phyloP scores from a whole-genome alignment of 257 asterid species.

The Penstemon newberryi region DNA sequence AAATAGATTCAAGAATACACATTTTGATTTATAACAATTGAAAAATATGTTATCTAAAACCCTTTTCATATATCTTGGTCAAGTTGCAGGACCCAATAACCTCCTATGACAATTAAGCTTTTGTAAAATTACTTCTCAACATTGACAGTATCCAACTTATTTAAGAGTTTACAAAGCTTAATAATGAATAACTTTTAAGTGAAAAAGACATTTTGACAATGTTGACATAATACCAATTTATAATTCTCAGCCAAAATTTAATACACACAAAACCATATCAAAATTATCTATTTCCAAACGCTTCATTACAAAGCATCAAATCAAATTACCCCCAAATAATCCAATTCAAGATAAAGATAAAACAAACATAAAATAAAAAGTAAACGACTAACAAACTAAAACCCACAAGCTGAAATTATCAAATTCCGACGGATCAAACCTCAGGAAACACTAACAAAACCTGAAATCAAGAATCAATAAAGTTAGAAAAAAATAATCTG shows the following conservation, averaged over 20 bases:
- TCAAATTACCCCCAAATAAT: not conserved
- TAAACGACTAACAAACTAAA: not conserved
- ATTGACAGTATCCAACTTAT: not conserved
- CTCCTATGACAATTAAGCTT: not conserved
- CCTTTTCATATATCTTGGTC: not conserved
- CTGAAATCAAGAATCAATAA: constrained; percentile 1
- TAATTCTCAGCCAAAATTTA: not conserved
- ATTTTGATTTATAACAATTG: not conserved
- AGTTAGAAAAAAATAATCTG: not conserved
- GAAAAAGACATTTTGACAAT: not conserved
- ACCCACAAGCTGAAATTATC: constrained; percentile 4
- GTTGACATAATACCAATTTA: not conserved
- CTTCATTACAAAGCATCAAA: not conserved
- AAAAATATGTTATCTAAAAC: not conserved
- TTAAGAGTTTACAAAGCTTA: not conserved
- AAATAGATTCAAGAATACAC: too few relatives aligned
- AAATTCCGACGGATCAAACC: constrained; percentile 16
- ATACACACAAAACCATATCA: not conserved
- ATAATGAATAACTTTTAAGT: not conserved
- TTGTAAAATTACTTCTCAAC: not conserved
- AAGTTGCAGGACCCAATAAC: not conserved
- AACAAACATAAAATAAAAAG: not conserved
- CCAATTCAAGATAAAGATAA: not conserved
- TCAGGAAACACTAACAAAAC: not conserved
- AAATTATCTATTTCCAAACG: not conserved